These are phyloP conservation scores for Scenedesmus sp. DNA, from an alignment of 163 green algal species.

Conservation along the genomic window DNA sequence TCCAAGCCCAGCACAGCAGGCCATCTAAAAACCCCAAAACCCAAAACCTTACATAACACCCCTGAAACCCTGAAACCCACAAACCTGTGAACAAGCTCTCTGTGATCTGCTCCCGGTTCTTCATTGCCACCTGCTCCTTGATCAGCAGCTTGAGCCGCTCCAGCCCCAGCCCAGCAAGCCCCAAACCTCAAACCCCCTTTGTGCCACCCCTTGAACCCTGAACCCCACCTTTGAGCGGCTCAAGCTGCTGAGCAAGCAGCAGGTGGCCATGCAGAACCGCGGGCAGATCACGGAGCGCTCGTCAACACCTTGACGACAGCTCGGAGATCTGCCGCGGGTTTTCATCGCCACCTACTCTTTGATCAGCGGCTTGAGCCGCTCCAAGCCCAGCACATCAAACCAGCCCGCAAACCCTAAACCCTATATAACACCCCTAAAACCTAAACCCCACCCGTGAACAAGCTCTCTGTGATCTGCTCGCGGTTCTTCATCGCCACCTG, in stretches of 20 bases:
- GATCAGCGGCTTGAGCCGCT: slow-evolving; percentile 72
- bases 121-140: slow-evolving; percentile 80
- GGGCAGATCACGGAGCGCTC: too few species aligned
- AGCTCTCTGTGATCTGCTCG: slow-evolving; percentile 83
- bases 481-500: slow-evolving; percentile 82
- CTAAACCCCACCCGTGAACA: slow-evolving; percentile 80
- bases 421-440: too few species aligned
- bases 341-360: slow-evolving; percentile 83
- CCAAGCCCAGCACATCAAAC: slow-evolving; percentile 27
- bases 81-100: slow-evolving; percentile 85
- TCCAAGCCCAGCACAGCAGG: slow-evolving; percentile 33
- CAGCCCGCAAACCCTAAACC: not conserved
- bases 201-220: too few species aligned
- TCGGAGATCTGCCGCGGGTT: slow-evolving; percentile 21
- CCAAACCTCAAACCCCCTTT: not conserved
- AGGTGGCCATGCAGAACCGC: too few species aligned
- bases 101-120: slow-evolving; percentile 83
- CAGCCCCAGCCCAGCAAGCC: slow-evolving; percentile 63
- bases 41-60: too few species aligned
- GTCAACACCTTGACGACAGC: too few species aligned
- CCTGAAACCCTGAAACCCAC: slow-evolving; percentile 51
- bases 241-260: too few species aligned
- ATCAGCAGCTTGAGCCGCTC: slow-evolving; percentile 72
- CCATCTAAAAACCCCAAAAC: not conserved
- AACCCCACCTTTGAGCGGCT: too few species aligned